Percentiles rank a stretch among this genome's conserved stretches.
Evolutionary conservation across 2,329 filamentous ascomycete genomes (phyloP).

Genomic region (Cladosporium colombiae): DNA sequence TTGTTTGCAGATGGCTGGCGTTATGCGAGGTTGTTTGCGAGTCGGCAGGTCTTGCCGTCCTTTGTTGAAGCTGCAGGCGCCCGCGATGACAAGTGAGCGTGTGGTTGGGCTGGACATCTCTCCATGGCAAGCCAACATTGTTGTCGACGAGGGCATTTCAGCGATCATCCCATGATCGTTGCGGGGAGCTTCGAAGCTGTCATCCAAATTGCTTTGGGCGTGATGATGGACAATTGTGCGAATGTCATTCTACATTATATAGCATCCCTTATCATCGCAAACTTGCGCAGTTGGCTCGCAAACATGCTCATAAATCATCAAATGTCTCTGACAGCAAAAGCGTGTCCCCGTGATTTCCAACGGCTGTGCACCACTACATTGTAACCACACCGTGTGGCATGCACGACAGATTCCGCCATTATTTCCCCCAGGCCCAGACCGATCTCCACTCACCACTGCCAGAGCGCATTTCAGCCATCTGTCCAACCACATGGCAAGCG

Average conservation of each 20-base stretch:
- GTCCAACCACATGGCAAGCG: constrained; percentile 3
- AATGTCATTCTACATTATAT: neutral
- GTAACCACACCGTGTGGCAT: neutral
- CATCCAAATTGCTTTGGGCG: too few species aligned
- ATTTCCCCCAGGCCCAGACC: neutral
- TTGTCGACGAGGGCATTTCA: neutral
- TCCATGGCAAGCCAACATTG: neutral
- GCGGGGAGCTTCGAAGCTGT: too few species aligned
- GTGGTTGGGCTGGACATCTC: neutral
- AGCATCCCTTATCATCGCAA: constrained; percentile 2
- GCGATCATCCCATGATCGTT: neutral
- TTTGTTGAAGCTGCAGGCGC: constrained; percentile 8
- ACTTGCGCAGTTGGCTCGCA: constrained; percentile 14
- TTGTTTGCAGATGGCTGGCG: constrained; percentile 4
- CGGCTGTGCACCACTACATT: neutral
- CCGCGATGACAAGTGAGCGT: neutral
- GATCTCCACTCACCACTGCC: neutral
- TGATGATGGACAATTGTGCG: too few species aligned
- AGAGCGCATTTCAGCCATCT: neutral
- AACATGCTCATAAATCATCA: constrained; percentile 13
- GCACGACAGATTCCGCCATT: neutral
- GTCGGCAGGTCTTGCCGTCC: neutral
- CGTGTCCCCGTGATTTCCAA: neutral
- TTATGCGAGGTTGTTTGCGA: neutral
- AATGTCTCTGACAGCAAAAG: neutral